Base-by-base conservation (phyloP, 345 rosid species). In the Aquilaria sinensis region DNA sequence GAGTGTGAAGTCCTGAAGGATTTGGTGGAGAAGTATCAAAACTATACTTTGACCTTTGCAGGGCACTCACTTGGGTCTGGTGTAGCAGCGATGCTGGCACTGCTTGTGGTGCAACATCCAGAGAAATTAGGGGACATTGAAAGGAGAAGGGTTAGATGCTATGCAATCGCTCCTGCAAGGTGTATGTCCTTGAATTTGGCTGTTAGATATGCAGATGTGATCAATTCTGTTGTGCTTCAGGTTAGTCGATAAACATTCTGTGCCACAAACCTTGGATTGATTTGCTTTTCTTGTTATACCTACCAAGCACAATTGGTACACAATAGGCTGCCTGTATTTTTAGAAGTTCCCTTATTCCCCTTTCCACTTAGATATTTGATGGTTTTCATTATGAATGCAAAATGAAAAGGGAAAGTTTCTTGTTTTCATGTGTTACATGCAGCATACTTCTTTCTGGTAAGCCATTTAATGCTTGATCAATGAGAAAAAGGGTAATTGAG, bases 21-120 rank as follows among this genome's bases (percentile, higher is more conserved):
- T 29, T 49, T 83, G 76, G 79, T 86, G 64, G 80, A 69, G 67
- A 77, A 74, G 76, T 72, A 86, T 82, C 90, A 95, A 47, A 78
- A 79, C 63, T 94, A 90, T 62, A 88, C 88, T 15, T 66, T 94
- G 70, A 94, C 93, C 57, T 94, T 90, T 69, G 80, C 95, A 0
- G 99, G 97, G 12, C 99, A 94, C 76, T 88, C 99, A 41, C 85
- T 94, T 29, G 97, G 99, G 11, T 86, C 99, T 46, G 99, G 97
- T 63, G 99, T 90, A 6, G 97, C 95, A 2, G 78, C 99, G 10
- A 81, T 90, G 91, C 63, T 88, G 76, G 75, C 97, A 1, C 78
- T 90, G 75, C 81, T 88, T 51, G 90, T 78, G 63, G 92, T 77
- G 67, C 72, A 69, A 12, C 75, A 78, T 74, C 82, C 75, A 5